Percentiles rank a stretch among this genome's conserved stretches.
Conservation (phyloP, 2,329 filamentous ascomycete species). For the Aspergillus fructus region DNA sequence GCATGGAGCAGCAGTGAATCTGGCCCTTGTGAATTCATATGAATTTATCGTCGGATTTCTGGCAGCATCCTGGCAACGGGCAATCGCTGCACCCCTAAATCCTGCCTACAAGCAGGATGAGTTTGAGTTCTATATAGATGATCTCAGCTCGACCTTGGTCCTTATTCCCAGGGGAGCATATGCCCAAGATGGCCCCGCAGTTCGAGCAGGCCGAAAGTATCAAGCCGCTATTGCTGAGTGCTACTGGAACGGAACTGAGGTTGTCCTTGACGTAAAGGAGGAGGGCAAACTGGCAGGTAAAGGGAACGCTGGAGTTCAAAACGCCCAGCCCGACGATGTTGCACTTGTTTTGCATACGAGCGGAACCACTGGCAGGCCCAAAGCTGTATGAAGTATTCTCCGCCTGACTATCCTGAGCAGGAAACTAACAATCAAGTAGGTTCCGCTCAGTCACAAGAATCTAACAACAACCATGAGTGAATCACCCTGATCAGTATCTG, state of each 20-base stretch:
- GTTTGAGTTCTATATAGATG: conserved; percentile 90
- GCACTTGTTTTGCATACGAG: conserved; percentile 81
- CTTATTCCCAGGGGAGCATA: conserved; percentile 73
- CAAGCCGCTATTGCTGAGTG: conserved; percentile 83
- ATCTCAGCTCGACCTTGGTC: conserved; percentile 75
- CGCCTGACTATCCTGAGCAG: neutral
- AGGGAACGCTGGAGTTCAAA: conserved; percentile 48
- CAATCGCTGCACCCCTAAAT: conserved; percentile 82
- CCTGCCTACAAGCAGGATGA: conserved; percentile 85
- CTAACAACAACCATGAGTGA: conserved; percentile 75
- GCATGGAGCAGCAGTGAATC: conserved; percentile 71
- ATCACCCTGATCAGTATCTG: conserved; percentile 21
- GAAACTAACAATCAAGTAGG: conserved; percentile 38
- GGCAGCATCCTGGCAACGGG: conserved; percentile 80
- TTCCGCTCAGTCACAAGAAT: conserved; percentile 78
- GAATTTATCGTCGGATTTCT: conserved; percentile 87
- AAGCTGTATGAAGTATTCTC: conserved; percentile 59
- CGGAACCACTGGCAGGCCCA: conserved; percentile 80
- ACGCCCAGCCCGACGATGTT: conserved; percentile 71
- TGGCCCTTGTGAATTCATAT: conserved; percentile 80
- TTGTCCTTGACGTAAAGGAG: conserved; percentile 77
- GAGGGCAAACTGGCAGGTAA: conserved; percentile 63
- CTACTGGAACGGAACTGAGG: conserved; percentile 71
- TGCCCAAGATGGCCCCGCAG: conserved; percentile 65
- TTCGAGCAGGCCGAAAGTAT: conserved; percentile 75